Evolutionary conservation across 306 rosid genomes (phyloP).

Genomic region (Adenanthera pavonina): DNA sequence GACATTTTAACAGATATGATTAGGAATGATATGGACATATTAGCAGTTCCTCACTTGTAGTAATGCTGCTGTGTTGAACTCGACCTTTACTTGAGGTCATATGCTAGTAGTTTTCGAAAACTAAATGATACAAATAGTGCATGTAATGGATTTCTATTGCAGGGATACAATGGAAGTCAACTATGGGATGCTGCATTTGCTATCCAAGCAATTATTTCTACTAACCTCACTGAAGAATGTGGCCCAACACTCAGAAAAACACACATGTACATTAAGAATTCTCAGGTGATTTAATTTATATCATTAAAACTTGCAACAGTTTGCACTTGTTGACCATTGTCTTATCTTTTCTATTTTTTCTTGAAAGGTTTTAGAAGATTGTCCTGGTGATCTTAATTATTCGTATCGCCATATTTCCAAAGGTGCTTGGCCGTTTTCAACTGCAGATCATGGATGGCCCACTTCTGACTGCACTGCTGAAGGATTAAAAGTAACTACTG

Average conservation of each 20-base stretch:
- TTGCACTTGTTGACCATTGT: slow-evolving; percentile 38
- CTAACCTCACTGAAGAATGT: slow-evolving; percentile 71
- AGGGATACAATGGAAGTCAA: slow-evolving; percentile 99
- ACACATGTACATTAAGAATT: slow-evolving; percentile 69
- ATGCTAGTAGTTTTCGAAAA: slow-evolving; percentile 13
- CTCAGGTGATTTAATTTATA: slow-evolving; percentile 50
- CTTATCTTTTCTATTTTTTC: slow-evolving; percentile 1
- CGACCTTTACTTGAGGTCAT: slow-evolving; percentile 26
- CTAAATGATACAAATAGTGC: slow-evolving; percentile 8
- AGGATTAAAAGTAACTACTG: slow-evolving; percentile 72
- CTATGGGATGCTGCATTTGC: slow-evolving; percentile 89
- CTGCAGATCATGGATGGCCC: slow-evolving; percentile 96
- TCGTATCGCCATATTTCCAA: slow-evolving; percentile 95
- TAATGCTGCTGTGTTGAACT: slow-evolving; percentile 17
- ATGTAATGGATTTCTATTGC: slow-evolving; percentile 39
- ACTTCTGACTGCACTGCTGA: slow-evolving; percentile 95
- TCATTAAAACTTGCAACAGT: slow-evolving; percentile 1
- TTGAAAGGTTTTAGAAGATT: slow-evolving; percentile 71
- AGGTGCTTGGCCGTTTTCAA: slow-evolving; percentile 96
- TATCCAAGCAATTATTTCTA: slow-evolving; percentile 85
- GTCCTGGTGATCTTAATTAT: slow-evolving; percentile 67
- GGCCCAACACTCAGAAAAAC: slow-evolving; percentile 71
- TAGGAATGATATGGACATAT: slow-evolving; percentile 35
- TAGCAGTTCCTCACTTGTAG: slow-evolving; percentile 22
- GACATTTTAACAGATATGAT: slow-evolving; percentile 27